Percentiles rank a stretch among this genome's conserved stretches.
Conservation (phyloP, 148 eudicot species). For the Rhododendron molle region DNA sequence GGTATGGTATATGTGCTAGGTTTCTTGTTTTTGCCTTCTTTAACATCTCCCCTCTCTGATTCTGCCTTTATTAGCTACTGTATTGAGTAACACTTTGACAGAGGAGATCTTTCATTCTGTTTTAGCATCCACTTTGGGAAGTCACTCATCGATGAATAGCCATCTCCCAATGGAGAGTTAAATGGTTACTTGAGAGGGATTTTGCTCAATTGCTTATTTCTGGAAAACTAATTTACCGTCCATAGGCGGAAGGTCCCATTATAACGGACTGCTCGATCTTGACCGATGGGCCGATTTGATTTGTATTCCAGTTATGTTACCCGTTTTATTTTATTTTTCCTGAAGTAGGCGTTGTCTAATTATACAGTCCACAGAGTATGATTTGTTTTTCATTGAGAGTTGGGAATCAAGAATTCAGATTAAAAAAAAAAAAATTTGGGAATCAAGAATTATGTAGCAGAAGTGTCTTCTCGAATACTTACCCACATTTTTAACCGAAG, state of each 20-base stretch:
- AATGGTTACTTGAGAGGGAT: not conserved
- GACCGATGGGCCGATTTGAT: not conserved
- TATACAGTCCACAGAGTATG: not conserved
- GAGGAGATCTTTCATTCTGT: not conserved
- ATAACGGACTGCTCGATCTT: not conserved
- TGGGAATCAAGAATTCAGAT: too few relatives aligned
- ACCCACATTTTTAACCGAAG: not conserved
- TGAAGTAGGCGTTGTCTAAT: not conserved
- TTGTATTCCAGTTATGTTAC: too few relatives aligned
- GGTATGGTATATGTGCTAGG: not conserved
- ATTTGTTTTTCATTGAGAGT: not conserved
- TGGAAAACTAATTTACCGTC: not conserved
- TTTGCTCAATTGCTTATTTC: not conserved
- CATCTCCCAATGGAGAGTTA: too few relatives aligned
- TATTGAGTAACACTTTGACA: not conserved
- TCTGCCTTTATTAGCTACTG: not conserved
- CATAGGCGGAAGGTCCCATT: not conserved
- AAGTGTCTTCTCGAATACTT: not conserved
- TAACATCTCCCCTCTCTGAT: not conserved
- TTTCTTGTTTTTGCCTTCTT: not conserved
- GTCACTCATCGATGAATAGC: not conserved
- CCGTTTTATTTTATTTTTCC: too few relatives aligned
- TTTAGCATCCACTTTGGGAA: not conserved
- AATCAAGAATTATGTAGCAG: not conserved
- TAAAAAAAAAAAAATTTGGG: too few relatives aligned